A percentile compares a stretch with the other conserved stretches of the same genome.
Evolutionary conservation across 2,329 filamentous ascomycete genomes (phyloP).

Genomic region (Botrytis elliptica): DNA sequence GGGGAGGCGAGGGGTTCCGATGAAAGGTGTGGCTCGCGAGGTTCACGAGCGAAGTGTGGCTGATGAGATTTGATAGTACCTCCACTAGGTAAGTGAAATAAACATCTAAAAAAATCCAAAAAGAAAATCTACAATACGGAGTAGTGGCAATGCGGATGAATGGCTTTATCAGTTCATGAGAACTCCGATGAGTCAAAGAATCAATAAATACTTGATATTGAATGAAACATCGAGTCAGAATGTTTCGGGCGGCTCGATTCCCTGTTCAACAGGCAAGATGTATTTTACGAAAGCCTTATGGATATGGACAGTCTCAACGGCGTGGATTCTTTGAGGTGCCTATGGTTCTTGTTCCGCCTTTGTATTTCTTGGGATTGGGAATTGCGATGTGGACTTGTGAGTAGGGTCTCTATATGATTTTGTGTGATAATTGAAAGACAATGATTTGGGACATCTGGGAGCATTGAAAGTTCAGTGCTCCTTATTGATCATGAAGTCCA

Average conservation of each 20-base stretch:
- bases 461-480: constrained; percentile 2
- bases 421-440: background rate
- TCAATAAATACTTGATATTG: background rate
- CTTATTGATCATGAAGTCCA: background rate
- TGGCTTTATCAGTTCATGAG: background rate
- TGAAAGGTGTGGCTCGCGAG: background rate
- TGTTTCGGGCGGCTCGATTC: constrained; percentile 9
- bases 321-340: constrained; percentile 29
- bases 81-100: background rate
- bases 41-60: background rate
- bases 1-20: background rate
- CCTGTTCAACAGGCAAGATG: background rate
- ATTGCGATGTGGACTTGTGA: constrained; percentile 58
- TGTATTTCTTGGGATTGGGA: constrained; percentile 64
- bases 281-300: constrained; percentile 8
- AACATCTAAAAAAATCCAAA: too few species aligned
- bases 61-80: background rate
- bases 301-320: constrained; percentile 19
- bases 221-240: background rate
- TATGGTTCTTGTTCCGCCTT: constrained; percentile 47
- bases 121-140: background rate
- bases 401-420: background rate
- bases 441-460: background rate
- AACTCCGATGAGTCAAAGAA: background rate
- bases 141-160: background rate